Conservation (phyloP, 306 rosid genomes). For the Cucurbita pepo region DNA sequence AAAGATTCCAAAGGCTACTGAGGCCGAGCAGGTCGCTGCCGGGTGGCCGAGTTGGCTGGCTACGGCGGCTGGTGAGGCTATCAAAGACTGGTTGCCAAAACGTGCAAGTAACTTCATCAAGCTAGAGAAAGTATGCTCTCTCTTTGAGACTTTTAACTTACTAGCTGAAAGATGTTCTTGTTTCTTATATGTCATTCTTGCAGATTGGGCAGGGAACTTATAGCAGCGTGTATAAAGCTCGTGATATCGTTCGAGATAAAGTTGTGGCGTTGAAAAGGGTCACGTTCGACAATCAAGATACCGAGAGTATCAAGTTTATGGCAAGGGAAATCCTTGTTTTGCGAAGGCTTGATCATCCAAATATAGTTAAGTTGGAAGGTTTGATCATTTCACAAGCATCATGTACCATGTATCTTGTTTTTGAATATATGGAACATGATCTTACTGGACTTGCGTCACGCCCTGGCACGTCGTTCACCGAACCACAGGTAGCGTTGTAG, state of each 20-base stretch:
- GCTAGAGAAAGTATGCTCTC: constrained; percentile 47
- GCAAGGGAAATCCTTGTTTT: constrained; percentile 84
- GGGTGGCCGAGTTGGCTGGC: constrained; percentile 99
- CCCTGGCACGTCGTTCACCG: constrained; percentile 54
- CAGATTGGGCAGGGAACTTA: constrained; percentile 99
- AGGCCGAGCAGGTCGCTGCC: constrained; percentile 80
- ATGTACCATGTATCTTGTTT: constrained; percentile 71
- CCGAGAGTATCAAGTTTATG: constrained; percentile 87
- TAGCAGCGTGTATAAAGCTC: constrained; percentile 82
- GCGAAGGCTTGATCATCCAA: constrained; percentile 87
- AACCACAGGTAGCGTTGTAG: constrained; percentile 59
- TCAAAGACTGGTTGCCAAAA: constrained; percentile 72
- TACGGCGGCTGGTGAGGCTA: constrained; percentile 65
- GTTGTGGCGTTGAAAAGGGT: constrained; percentile 81
- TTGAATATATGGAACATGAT: constrained; percentile 95
- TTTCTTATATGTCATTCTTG: constrained; percentile 15
- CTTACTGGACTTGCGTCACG: constrained; percentile 73
- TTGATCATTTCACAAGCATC: constrained; percentile 62
- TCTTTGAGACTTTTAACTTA: background rate
- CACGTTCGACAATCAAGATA: constrained; percentile 68
- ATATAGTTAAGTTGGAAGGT: constrained; percentile 82
- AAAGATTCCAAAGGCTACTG: constrained; percentile 40
- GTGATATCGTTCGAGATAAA: constrained; percentile 41
- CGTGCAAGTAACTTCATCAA: constrained; percentile 56
- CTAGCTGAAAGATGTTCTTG: background rate